Base-by-base conservation (phyloP, 2,329 filamentous ascomycete species). In the Clonostachys sp. region DNA sequence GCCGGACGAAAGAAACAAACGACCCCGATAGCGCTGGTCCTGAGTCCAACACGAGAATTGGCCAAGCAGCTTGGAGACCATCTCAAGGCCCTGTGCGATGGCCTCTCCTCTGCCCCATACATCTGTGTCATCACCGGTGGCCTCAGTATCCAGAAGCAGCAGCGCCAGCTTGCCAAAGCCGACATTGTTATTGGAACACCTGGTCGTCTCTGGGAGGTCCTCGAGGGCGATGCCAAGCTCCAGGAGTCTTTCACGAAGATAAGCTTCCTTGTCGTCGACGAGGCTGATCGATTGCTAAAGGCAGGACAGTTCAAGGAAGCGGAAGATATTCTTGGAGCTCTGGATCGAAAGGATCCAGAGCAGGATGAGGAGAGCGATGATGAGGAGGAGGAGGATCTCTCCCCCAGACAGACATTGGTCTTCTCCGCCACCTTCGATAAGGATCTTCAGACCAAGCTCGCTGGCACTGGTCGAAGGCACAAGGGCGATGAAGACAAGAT, bases 361-460 rank as follows among this genome's bases (percentile, higher is more conserved):
- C 74, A 78, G 18, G 74, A 74, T 2, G 69, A 70, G 4, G 72
- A 77, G 5, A 73, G 78, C 14, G 68, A 78, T 16, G 72, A 77
- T 6, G 66, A 71, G 34, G 70, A 73, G 34, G 70, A 73, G 3
- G 70, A 73, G n/a, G 66, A 72, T 34, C 68, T 73, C 3, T 68
- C 72, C 14, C 72, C 73, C 1, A 75, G 92, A 39, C 94, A 99
- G 62, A 97, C 91, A 0, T 78, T 99, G 0, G 90, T 99, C 17
- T 99, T 99, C 66, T 97, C 94, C 0, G 94, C 94, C 0, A 99
- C 94, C 0, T 96, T 99, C 65, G 88, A 95, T 62, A 92, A 91
- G 60, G 85, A 86, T 1, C 71, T 99, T 33, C 92, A 97, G 62
- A 89, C 92, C 57, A 97, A 96, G 64, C 77, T 99, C 12, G 83